Base-by-base conservation (phyloP, 2,329 filamentous ascomycete genomes). In the Penicillium sp. region DNA sequence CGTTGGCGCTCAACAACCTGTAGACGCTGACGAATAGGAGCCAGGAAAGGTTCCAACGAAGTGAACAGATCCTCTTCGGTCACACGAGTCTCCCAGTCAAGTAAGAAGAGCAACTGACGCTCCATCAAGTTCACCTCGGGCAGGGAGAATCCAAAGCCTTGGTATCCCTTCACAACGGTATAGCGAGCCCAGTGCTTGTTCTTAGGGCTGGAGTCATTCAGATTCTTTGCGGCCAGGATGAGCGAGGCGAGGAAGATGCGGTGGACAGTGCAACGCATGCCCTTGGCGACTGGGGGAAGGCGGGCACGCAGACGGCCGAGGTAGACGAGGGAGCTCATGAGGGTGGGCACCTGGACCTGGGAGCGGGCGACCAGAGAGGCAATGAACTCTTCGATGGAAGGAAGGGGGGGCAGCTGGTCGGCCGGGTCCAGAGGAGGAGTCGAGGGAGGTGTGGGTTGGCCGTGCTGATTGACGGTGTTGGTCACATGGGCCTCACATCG, bases 151-250 rank as follows among this genome's bases (percentile, higher is more conserved):
- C 91, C 89, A 68, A 97, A 99, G 67, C 80, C 84, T 10, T 85
- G 85, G 71, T 80, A 87, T 49, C 83, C 84, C 57, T 81, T 81
- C 63, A 96, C 86, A 65, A 86, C 78, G 54, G 88, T 95, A 80
- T 97, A 99, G 66, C 86, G 87, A 60, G 94, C 92, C 94, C 94
- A 99, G 81, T 99, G 94, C 85, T 97, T 97, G 84, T 99, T 99
- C 86, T 97, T 97, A 58, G 94, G 94, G 12, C 91, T 96, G 56
- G 91, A 96, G 80, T 97, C 94, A 74, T 99, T 97, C 64, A 97
- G 83, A 74, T 96, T 96, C 85, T 99, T 99, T 65, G 94, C 93
- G 1, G 94, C 86, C 45, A 87, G 78, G 36, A 79, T 79, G 42
- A 79, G 65, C 4, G 75, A 76, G 6, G 77, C 93, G 45, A 99